Evolutionary conservation across 441 rosid species (phyloP), one percentile per base, ranked within the genome.

Genomic region (Lepidium campestre): DNA sequence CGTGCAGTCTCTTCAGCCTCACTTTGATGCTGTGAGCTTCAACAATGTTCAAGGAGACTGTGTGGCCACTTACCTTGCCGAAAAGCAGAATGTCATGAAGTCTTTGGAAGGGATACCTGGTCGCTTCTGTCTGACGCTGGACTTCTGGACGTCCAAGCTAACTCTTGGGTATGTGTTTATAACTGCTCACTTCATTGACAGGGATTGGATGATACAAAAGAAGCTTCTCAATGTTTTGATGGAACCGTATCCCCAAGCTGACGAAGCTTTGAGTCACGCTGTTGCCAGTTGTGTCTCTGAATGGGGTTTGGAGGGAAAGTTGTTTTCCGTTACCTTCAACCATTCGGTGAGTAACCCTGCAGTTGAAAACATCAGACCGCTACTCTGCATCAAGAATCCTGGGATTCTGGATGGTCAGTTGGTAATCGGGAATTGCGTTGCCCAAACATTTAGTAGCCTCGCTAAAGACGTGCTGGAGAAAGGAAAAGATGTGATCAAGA

Each of bases 221-320:
- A 74, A 86, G 80, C 79, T 89, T 73, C 86, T 92, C 55, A 86
- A 85, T 69, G 89, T 89, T 25, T 82, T 89, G 67, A 82, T 87
- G 91, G 96, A 89, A 56, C 88, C 93, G 0, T 85, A 83, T 74
- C 92, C 96, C n/a, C 87, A 88, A 66, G 86, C 97, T 0, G 89
- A 84, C 42, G 66, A 74, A 57, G 85, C 93, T 49, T 55, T 86
- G 32, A 80, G 95, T 69, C 94, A 83, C 65, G 96, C 96, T 40
- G 88, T 92, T 60, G 82, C 92, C 46, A 82, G 82, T 31, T 89
- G 93, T 78, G 87, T 87, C 46, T 81, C 91, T 46, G 95, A 92
- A 69, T 92, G 95, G 95, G 80, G 80, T 72, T 74, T 92, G 47
- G 98, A 89, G 57, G 85, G 84, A 47, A 92, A 84, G 74, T 58